Evolutionary conservation across 176 grass and related monocot species (phyloP).

Genomic region (Musa beccarii): DNA sequence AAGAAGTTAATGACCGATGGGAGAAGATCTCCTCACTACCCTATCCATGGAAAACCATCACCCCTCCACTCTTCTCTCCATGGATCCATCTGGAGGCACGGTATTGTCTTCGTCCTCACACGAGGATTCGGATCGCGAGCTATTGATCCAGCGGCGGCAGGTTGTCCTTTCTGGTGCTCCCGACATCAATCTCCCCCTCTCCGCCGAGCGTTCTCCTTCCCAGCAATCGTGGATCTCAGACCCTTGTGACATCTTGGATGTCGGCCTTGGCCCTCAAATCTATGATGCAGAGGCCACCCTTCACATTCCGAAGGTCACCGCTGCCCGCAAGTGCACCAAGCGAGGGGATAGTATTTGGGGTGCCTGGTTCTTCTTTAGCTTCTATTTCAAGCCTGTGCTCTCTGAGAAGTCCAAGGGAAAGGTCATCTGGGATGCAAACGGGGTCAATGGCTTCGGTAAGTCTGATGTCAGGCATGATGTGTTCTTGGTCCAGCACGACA

Average conservation of each 20-base stretch:
- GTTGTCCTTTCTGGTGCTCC: background rate
- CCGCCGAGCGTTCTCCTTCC: background rate
- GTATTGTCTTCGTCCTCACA: background rate
- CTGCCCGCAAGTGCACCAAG: background rate
- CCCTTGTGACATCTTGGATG: background rate
- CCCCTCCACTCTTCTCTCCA: background rate
- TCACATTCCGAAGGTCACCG: background rate
- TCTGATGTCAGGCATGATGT: background rate
- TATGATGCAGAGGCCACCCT: background rate
- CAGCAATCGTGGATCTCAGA: background rate
- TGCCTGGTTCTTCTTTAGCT: background rate
- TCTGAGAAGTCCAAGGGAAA: background rate
- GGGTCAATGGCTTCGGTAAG: background rate
- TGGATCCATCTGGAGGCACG: background rate
- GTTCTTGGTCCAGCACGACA: background rate
- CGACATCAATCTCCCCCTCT: background rate
- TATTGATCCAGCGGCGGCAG: background rate
- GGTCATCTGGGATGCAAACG: background rate
- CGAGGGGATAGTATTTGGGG: background rate
- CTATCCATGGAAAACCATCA: conserved; percentile 1
- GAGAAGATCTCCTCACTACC: background rate
- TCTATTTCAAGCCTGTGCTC: background rate
- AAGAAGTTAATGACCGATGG: background rate
- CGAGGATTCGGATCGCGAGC: background rate
- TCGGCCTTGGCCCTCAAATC: background rate